These are phyloP conservation scores for Botrytis fabae DNA, from an alignment of 2,329 filamentous ascomycete genomes.

Conservation along the genomic window DNA sequence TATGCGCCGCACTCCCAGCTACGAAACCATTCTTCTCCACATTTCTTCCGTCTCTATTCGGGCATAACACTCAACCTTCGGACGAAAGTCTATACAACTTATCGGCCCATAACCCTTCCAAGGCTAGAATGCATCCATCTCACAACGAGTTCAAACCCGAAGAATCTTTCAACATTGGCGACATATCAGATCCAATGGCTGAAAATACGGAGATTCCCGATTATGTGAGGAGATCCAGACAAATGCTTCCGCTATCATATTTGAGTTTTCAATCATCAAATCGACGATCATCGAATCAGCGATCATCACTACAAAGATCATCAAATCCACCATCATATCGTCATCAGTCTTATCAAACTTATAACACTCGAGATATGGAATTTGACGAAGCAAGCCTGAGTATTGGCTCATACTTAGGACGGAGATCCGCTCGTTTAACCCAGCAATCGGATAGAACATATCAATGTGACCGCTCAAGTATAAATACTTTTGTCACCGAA, in stretches of 20 bases:
- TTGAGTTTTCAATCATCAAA: conserved; percentile 4
- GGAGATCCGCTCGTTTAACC: conserved; percentile 4
- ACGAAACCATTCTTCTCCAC: conserved; percentile 47
- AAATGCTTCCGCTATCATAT: conserved; percentile 19
- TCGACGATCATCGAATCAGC: background rate
- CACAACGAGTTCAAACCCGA: background rate
- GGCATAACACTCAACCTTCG: background rate
- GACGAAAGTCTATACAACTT: background rate
- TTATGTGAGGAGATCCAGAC: background rate
- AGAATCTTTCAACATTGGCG: background rate
- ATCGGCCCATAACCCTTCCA: background rate
- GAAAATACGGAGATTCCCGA: background rate
- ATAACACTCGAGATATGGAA: conserved; percentile 11
- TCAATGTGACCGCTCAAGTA: conserved; percentile 2
- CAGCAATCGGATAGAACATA: conserved; percentile 1
- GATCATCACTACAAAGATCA: background rate
- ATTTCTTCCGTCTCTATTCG: conserved; percentile 39
- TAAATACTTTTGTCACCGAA: conserved; percentile 7
- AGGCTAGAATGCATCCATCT: background rate
- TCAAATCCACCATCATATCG: background rate
- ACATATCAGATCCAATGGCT: background rate
- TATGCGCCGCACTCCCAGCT: conserved; percentile 47
- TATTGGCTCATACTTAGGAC: conserved; percentile 1
- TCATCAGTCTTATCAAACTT: conserved; percentile 7
- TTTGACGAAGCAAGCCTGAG: conserved; percentile 14